Evolutionary conservation across 495 filamentous ascomycete species (phyloP), one percentile per base, ranked within the genome.

Genomic region (Tricharina praecox): DNA sequence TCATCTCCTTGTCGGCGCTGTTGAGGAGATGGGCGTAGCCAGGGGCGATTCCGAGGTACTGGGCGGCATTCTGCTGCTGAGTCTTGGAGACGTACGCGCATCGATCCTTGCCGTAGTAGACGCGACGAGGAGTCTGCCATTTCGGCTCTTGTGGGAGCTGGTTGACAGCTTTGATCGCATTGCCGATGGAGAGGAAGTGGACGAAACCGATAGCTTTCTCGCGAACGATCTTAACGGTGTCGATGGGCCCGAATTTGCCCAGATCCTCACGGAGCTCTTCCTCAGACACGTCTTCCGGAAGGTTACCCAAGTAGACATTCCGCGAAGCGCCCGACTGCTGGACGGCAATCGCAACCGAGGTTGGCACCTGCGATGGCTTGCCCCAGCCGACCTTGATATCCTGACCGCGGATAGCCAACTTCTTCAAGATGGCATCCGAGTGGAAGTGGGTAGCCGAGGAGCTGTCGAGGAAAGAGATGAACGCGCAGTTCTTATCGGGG

Each of bases 351-450:
- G 88, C 85, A 37, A 97, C 90, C 16, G 92, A 96, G 2, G 90
- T 95, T 2, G 90, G 90, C 3, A 97, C 92, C 67, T 93, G 92
- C 8, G 92, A 95, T 10, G 90, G 88, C 64, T 97, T 97, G 23
- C 90, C 90, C 90, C 90, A 97, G 53, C 90, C 90, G 54, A 97
- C 82, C 73, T 97, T 97, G 71, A 97, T 94, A 64, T 97, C 90
- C 64, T 96, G 90, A 18, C 92, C 92, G 62, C 87, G 82, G 67
- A 97, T 90, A 50, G 88, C 82, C 56, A 97, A 75, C 68, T 96
- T 96, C 72, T 97, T 97, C 72, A 97, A 75, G 60, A 97, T 96
- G 48, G 90, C 90, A 71, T 97, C 90, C 23, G 90, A 97, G 69
- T 97, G 90, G 67, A 97, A 97, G 64, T 97, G 90, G 19, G 86